These are phyloP conservation scores for Naganishia friedmannii DNA, from an alignment of 768 basidiomycete genomes.

Conservation along the genomic window DNA sequence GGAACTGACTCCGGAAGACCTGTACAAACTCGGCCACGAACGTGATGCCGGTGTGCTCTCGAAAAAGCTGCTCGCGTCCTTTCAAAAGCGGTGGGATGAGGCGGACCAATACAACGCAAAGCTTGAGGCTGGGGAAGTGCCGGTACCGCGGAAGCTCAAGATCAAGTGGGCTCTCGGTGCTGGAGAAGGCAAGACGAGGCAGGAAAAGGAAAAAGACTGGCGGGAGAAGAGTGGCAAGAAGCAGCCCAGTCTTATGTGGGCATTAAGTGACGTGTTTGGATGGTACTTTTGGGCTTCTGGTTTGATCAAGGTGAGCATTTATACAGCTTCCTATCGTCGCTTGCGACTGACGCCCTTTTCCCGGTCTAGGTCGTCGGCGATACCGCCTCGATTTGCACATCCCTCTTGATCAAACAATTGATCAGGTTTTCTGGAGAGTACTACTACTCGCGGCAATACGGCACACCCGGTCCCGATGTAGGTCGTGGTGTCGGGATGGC, in stretches of 20 bases:
- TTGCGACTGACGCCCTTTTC: not conserved
- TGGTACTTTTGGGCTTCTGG: slow-evolving; percentile 51
- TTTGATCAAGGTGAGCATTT: slow-evolving; percentile 53
- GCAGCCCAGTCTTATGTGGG: slow-evolving; percentile 45
- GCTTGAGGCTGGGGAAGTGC: slow-evolving; percentile 66
- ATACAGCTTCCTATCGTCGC: not conserved
- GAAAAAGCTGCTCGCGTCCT: slow-evolving; percentile 63
- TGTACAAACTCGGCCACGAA: slow-evolving; percentile 71
- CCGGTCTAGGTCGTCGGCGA: slow-evolving; percentile 39
- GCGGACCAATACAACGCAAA: slow-evolving; percentile 70
- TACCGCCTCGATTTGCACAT: slow-evolving; percentile 52
- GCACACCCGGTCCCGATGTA: slow-evolving; percentile 53
- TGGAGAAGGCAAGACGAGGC: slow-evolving; percentile 53
- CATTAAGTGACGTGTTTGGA: slow-evolving; percentile 48
- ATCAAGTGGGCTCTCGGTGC: slow-evolving; percentile 62
- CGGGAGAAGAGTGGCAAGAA: slow-evolving; percentile 45
- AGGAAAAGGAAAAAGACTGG: slow-evolving; percentile 48
- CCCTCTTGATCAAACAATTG: slow-evolving; percentile 42
- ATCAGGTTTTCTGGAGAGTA: slow-evolving; percentile 37
- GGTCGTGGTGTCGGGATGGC: slow-evolving; percentile 71
- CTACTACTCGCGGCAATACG: slow-evolving; percentile 29
- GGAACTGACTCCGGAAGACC: slow-evolving; percentile 73
- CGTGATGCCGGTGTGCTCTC: slow-evolving; percentile 64
- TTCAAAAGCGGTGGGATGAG: slow-evolving; percentile 59
- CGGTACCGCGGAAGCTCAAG: slow-evolving; percentile 57